phyloP scores from a whole-genome alignment of 1,284 basidiomycete genomes.

The Gymnopus androsaceus region DNA sequence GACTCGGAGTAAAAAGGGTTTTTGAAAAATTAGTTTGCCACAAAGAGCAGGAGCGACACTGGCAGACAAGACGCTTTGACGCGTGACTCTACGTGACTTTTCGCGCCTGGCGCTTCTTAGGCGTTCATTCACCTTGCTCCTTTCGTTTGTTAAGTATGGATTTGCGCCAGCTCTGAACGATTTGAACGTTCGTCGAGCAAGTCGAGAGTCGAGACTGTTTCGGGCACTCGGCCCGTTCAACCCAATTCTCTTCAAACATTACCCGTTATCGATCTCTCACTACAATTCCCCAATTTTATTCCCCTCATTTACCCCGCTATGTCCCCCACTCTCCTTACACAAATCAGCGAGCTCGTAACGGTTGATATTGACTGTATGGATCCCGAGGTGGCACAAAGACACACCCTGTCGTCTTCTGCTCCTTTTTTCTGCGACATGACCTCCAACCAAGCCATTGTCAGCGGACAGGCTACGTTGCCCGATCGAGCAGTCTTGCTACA shows the following conservation, averaged over 20 bases:
- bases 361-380: conserved; percentile 58
- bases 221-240: not conserved
- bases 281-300: not conserved
- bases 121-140: no score
- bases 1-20: no score
- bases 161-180: no score
- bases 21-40: no score
- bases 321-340: conserved; percentile 35
- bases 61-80: no score
- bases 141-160: no score
- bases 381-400: conserved; percentile 39
- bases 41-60: no score
- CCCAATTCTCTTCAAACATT: not conserved
- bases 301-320: conserved; percentile 5
- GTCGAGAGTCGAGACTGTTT: not conserved
- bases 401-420: conserved; percentile 26
- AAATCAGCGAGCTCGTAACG: conserved; percentile 36
- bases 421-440: conserved; percentile 50
- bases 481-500: conserved; percentile 36
- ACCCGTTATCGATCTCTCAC: not conserved
- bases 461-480: conserved; percentile 36
- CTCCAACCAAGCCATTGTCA: conserved; percentile 51
- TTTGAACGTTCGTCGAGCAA: no score
- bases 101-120: no score
- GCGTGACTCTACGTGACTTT: no score